Conservation (phyloP, 2,329 filamentous ascomycete species). For the Paramyrothecium roridum region DNA sequence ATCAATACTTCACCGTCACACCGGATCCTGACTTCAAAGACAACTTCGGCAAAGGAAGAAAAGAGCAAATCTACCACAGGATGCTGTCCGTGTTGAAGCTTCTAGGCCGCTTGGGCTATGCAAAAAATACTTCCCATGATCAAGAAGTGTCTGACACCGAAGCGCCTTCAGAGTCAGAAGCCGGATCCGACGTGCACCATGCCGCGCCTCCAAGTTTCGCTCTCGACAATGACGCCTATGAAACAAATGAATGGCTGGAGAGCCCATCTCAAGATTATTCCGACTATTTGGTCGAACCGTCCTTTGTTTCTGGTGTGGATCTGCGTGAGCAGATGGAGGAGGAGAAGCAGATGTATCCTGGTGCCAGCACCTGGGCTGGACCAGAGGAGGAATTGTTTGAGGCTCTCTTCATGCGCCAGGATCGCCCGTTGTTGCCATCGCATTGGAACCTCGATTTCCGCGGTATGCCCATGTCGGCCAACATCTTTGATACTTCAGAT, state of each 20-base stretch:
- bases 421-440: slow-evolving; percentile 34
- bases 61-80: neutral
- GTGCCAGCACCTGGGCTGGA: slow-evolving; percentile 46
- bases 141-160: neutral
- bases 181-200: no score
- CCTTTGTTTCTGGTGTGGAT: neutral
- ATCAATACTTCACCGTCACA: neutral
- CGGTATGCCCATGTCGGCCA: slow-evolving; percentile 33
- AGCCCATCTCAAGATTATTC: neutral
- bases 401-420: slow-evolving; percentile 36
- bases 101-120: neutral
- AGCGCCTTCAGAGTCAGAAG: no score
- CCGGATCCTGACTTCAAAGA: neutral
- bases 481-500: slow-evolving; percentile 28
- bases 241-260: neutral
- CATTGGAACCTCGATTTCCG: slow-evolving; percentile 39
- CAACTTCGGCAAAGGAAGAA: neutral
- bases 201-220: neutral
- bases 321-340: slow-evolving; percentile 35
- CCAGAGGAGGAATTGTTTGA: slow-evolving; percentile 45
- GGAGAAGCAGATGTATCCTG: slow-evolving; percentile 38
- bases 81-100: neutral
- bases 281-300: neutral
- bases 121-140: neutral
- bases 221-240: neutral